Base-by-base conservation (phyloP, 345 rosid genomes). In the Raphanus sativus region DNA sequence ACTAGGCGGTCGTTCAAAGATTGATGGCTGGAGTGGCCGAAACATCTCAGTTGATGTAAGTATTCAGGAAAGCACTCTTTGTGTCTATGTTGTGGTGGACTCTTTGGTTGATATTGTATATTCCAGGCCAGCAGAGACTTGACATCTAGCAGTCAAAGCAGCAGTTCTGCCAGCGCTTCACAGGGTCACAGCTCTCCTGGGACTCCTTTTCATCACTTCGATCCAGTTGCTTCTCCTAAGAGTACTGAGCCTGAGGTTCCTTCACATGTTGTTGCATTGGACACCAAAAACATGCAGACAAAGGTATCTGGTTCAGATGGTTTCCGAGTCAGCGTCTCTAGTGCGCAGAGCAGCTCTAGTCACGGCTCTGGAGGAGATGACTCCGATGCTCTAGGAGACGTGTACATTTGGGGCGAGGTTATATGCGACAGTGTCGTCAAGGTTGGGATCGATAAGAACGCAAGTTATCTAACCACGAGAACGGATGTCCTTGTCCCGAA, bases 341-440 rank as follows among this genome's bases (percentile, higher is more conserved):
- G 99, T 73, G 94, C 93, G 7, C 99, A 92, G 76, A 95, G 98
- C 85, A 89, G 92, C 69, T 95, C 97, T 62, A 95, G 98, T 84
- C 98, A 95, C 61, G 97, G 98, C 60, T 95, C 98, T 76, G 97
- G 88, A 77, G 91, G 90, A 28, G 98, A 95, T 82, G 98, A 95
- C 75, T 87, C 86, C 60, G 99, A 95, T 85, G 99, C 99, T 64
- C 74, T 91, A 82, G 98, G 99, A 24, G 99, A 95, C 71, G 96
- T 95, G 64, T 95, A 93, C 80, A 86, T 95, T 58, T 95, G 98
- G 99, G 98, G 99, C 70, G 99, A 95, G 84, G 86, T 92, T 62
- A 84, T 89, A 70, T 89, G 90, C 81, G 99, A 95, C 82, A 88
- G 83, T 80, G 73, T 85, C 58, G 84, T 92, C 65, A 91, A 87